Base-by-base conservation (phyloP, 768 basidiomycete genomes). In the Lepiota brunneoincarnata region DNA sequence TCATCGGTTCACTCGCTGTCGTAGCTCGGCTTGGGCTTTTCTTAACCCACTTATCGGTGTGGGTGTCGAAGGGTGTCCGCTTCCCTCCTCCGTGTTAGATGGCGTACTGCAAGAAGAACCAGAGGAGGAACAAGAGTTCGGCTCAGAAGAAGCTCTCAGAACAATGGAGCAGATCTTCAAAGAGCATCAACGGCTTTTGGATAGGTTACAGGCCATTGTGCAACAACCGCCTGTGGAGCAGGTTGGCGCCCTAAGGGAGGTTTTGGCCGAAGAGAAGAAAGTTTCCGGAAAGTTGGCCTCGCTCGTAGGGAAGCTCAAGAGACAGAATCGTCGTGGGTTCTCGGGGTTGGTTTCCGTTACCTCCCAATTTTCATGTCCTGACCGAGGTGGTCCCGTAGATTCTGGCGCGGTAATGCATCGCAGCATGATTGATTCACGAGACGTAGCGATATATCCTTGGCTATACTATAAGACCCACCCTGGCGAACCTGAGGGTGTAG, bases 121-220 rank as follows among this genome's bases (percentile, higher is more conserved):
- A 2, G 53, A 54, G 35, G 53, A 54, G 4, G 53, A 54, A 14
- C 20, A 15, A 3, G 53, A 54, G 9, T 9, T 54, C 9, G 53
- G 42, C 5, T 38, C 44, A 7, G 52, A 54, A 3, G 44, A 54
- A 37, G 52, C 52, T 21, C n/a, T 54, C 23, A 31, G 21, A 18
- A 46, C 46, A 15, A 47, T 54, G 53, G 53, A 54, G 20, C 53
- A 54, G 38, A 54, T 54, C 17, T 48, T 40, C 6, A 45, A 40
- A 3, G 46, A 54, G 4, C 53, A 54, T 5, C 45, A 48, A 7
- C 45, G 53, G 2, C 21, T 54, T 6, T 35, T 54, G 23, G 53
- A 54, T 15, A 54, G 34, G 34, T 40, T 54, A 2, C 53, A 54
- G n/a, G 39, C 24, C 2, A 28, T 47, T 10, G 37, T 54, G 3